A percentile compares a stretch with the other conserved stretches of the same genome.
Evolutionary conservation across 805 yeast species (phyloP).

Genomic region (Candida boleticola): DNA sequence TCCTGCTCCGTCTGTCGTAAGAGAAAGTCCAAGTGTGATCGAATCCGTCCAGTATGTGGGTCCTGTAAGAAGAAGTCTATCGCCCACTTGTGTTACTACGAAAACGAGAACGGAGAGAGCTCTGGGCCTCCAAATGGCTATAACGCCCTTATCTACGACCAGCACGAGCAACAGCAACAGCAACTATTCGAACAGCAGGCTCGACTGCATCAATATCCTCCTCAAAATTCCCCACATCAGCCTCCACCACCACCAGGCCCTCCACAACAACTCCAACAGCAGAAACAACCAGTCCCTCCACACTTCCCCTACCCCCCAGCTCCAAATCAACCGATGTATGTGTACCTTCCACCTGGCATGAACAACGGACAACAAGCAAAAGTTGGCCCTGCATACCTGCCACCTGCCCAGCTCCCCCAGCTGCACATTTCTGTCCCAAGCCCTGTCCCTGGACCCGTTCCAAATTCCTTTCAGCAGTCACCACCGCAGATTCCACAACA

Average conservation of each 20-base stretch:
- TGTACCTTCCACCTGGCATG: conserved; percentile 1
- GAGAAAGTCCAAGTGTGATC: conserved; percentile 42
- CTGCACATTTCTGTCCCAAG: too few relatives aligned
- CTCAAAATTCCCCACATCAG: neutral
- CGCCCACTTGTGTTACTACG: conserved; percentile 42
- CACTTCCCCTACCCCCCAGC: conserved; percentile 3
- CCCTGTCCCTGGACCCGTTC: neutral
- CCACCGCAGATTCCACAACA: conserved; percentile 5
- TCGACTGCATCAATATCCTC: neutral
- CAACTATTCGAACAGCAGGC: neutral
- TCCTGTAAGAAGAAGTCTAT: conserved; percentile 41
- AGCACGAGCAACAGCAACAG: conserved; percentile 8
- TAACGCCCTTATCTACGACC: conserved; percentile 4
- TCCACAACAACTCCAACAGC: neutral
- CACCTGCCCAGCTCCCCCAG: neutral
- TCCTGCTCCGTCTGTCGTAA: conserved; percentile 45
- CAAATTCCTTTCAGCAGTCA: neutral
- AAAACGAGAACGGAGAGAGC: conserved; percentile 16
- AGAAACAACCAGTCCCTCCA: neutral
- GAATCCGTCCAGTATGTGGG: conserved; percentile 43
- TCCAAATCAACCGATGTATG: conserved; percentile 4
- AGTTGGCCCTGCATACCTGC: too few relatives aligned
- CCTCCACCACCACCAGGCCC: conserved; percentile 1
- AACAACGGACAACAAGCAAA: neutral
- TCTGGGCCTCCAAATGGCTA: neutral